Percentiles rank a stretch among this genome's conserved stretches.
phyloP scores from a whole-genome alignment of 768 basidiomycete species.

The Phlegmacium glaucopus region DNA sequence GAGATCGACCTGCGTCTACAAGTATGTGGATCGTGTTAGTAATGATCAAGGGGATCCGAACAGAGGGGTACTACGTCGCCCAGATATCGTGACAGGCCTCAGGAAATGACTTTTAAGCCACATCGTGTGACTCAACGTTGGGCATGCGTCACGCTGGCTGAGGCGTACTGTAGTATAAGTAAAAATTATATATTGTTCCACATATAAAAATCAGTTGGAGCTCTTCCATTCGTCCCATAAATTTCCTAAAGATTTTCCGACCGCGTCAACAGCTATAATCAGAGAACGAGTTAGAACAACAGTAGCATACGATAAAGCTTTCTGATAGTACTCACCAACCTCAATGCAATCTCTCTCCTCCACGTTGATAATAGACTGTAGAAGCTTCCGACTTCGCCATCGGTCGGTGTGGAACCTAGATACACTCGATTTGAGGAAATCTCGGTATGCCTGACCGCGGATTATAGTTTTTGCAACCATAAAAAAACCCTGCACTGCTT shows the following conservation, averaged over 20 bases:
- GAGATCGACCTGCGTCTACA: too few species aligned
- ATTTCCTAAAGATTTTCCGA: conserved; percentile 17
- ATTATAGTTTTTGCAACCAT: conserved; percentile 45
- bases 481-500: conserved; percentile 72
- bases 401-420: conserved; percentile 78
- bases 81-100: too few species aligned
- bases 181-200: too few species aligned
- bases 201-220: too few species aligned
- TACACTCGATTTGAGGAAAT: conserved; percentile 67
- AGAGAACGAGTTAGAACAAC: not conserved
- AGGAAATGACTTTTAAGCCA: too few species aligned
- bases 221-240: conserved; percentile 12
- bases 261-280: conserved; percentile 11
- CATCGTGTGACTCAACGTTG: too few species aligned
- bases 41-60: too few species aligned
- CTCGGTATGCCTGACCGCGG: conserved; percentile 59
- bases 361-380: conserved; percentile 56
- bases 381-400: conserved; percentile 67
- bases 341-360: conserved; percentile 56
- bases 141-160: too few species aligned
- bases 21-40: too few species aligned
- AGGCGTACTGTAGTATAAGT: too few species aligned
- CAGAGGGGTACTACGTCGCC: too few species aligned
- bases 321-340: conserved; percentile 54
- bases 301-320: not conserved